These are phyloP conservation scores for Fusarium sp. DNA, from an alignment of 2,329 filamentous ascomycete species.

Conservation along the genomic window DNA sequence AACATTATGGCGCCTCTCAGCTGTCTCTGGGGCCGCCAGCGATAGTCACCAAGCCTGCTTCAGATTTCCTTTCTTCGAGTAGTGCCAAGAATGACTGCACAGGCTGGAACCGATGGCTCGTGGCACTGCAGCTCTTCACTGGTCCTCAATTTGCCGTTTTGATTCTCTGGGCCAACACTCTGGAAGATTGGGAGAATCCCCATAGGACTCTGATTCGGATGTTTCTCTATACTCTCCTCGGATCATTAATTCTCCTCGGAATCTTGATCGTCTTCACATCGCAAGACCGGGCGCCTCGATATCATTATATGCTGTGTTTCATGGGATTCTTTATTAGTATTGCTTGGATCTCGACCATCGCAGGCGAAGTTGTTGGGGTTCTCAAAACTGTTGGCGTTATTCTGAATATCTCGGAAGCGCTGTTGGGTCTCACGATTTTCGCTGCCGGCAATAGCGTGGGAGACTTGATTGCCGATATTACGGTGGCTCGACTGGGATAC, in stretches of 20 bases:
- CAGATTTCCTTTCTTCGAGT: conserved; percentile 50
- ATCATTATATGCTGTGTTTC: conserved; percentile 85
- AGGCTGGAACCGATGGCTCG: conserved; percentile 92
- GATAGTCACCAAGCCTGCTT: conserved; percentile 49
- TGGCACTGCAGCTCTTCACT: conserved; percentile 85
- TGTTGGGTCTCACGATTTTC: conserved; percentile 94
- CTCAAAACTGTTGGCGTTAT: conserved; percentile 94
- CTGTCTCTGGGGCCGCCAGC: conserved; percentile 42
- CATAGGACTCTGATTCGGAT: conserved; percentile 65
- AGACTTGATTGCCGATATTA: conserved; percentile 94
- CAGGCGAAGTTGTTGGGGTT: conserved; percentile 93
- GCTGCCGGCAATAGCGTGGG: conserved; percentile 96
- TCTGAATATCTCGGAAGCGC: conserved; percentile 91
- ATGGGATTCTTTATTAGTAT: conserved; percentile 92
- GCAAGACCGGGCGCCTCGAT: conserved; percentile 73
- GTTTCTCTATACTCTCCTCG: conserved; percentile 73
- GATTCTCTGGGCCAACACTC: conserved; percentile 78
- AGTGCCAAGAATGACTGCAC: conserved; percentile 57
- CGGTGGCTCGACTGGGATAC: conserved; percentile 90
- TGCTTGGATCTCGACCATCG: conserved; percentile 96
- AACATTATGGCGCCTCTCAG: conserved; percentile 33
- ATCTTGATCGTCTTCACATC: conserved; percentile 77
- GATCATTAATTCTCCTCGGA: conserved; percentile 74
- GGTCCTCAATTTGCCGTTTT: conserved; percentile 86
- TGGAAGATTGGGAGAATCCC: conserved; percentile 67